Base-by-base conservation (phyloP, 2,329 filamentous ascomycete genomes). In the Tolypocladium ovalisporum region DNA sequence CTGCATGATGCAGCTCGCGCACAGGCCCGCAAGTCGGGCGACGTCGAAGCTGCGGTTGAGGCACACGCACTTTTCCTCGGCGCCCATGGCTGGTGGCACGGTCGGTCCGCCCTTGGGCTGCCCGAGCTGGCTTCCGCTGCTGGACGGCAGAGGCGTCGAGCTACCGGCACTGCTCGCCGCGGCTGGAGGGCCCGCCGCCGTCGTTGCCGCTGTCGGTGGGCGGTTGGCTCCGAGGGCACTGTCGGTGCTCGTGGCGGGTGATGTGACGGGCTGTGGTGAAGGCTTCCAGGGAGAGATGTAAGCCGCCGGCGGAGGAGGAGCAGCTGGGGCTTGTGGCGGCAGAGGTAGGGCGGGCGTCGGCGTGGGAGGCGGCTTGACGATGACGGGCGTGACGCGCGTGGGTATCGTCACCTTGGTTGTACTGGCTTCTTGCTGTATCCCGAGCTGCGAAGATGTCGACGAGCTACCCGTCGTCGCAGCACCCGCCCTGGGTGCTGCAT, bases 11-110 rank as follows among this genome's bases (percentile, higher is more conserved):
- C 73, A 76, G 55, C 72, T 71, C 22, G 72, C 65, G 44, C 73
- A 76, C 10, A 75, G 61, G 1, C 66, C 71, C 7, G 71, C 69
- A n/a, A 76, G 60, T 40, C 64, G 60, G 37, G 68, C 64, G 15
- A 76, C 73, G 52, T 76, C 65, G 55, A 76, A 75, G 61, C 73
- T 75, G 56, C 64, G 61, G 55, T 75, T 75, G 9, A 60, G 54
- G 54, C 73, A 76, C 4, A 74, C 69, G 55, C 73, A 76, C 17
- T 66, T 60, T 55, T 65, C 62, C 57, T 76, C 73, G 1, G 65
- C 65, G 19, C 64, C 62, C 34, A 59, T 60, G 10, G 56, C 44
- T 15, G 7, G 8, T 5, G 34, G 35, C 3, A n/a, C 13, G 1
- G 29, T 27, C 24, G 27, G 10, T 1, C n/a, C 40, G 40, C 12